Evolutionary conservation across 257 asterid species (phyloP), one percentile per base, ranked within the genome.

Genomic region (Penstemon barbatus): DNA sequence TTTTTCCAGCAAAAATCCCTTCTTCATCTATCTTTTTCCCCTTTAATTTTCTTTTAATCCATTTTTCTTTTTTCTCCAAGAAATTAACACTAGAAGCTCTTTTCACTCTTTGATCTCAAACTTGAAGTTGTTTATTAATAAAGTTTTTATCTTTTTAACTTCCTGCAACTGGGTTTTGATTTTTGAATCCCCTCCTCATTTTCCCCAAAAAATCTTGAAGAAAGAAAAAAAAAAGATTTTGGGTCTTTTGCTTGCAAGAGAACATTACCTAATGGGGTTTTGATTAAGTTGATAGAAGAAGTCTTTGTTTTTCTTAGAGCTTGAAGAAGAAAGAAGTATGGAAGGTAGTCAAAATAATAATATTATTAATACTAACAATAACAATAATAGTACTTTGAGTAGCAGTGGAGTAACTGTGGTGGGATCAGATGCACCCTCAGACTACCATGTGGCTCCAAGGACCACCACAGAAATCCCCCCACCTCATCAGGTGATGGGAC

Each of bases 381-480:
- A 25, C 44, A 46, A 72, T 13, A 79, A 67, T 72, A 65, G 38
- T 40, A 80, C 72, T 66, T 57, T 78, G 80, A 82, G 71, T 79
- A 81, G 77, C 75, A 81, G 83, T 79, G 95, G 89, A 77, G 97
- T 92, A 44, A 86, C 90, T 52, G 92, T 86, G 73, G 85, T 92
- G 85, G 93, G 91, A 83, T 92, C 98, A 79, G 97, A 92, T 85
- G 97, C 91, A 69, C 93, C 97, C 50, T 86, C 98, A 38, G 85
- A 85, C 57, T 89, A 86, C 92, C 96, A 87, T 51, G 80, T 89
- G 72, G 87, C 95, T 69, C 89, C 90, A n/a, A 83, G 97, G 74
- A 73, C 82, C 81, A 64, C 81, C 69, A 66, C 81, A 53, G 90
- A 80, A 44, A 84, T 71, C 66, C 78, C 84, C 6, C 18, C 37